These are phyloP conservation scores for Podospora anserina DNA, from an alignment of 495 filamentous ascomycete species.

Conservation along the genomic window DNA sequence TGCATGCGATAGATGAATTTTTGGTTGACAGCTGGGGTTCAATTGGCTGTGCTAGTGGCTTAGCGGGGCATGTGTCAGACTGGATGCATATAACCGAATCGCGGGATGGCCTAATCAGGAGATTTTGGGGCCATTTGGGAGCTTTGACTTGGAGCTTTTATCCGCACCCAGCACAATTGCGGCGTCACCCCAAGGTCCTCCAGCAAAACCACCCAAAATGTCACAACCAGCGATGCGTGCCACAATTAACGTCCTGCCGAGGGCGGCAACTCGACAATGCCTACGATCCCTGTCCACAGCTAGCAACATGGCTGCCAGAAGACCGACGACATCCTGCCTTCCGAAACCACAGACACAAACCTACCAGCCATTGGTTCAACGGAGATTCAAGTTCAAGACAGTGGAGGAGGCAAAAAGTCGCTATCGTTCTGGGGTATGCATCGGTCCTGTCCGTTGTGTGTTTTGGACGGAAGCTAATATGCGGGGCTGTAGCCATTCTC, in stretches of 20 bases:
- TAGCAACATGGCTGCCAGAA: slow-evolving; percentile 15
- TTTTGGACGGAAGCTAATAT: slow-evolving; percentile 17
- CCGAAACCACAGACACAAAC: slow-evolving; percentile 23
- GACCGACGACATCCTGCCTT: slow-evolving; percentile 20
- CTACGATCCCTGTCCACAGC: slow-evolving; percentile 30
- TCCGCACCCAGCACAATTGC: neutral
- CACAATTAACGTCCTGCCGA: slow-evolving; percentile 24
- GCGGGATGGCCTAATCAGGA: slow-evolving; percentile 7
- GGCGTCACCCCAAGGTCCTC: neutral
- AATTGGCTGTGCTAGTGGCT: neutral
- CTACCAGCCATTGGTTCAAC: slow-evolving; percentile 35
- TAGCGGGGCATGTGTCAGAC: neutral
- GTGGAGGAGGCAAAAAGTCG: slow-evolving; percentile 53
- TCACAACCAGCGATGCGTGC: slow-evolving; percentile 27
- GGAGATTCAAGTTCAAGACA: slow-evolving; percentile 45
- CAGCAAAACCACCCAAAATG: slow-evolving; percentile 25
- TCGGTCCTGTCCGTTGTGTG: neutral
- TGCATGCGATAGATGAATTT: too few species aligned
- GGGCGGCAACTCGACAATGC: slow-evolving; percentile 26
- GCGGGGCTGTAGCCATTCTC: slow-evolving; percentile 71
- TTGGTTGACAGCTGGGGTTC: neutral
- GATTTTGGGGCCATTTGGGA: slow-evolving; percentile 21
- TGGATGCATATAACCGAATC: neutral
- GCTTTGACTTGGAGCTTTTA: neutral
- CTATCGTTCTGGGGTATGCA: slow-evolving; percentile 50